Evolutionary conservation across 495 filamentous ascomycete species (phyloP).

Genomic region (Lasiosphaeria miniovina): DNA sequence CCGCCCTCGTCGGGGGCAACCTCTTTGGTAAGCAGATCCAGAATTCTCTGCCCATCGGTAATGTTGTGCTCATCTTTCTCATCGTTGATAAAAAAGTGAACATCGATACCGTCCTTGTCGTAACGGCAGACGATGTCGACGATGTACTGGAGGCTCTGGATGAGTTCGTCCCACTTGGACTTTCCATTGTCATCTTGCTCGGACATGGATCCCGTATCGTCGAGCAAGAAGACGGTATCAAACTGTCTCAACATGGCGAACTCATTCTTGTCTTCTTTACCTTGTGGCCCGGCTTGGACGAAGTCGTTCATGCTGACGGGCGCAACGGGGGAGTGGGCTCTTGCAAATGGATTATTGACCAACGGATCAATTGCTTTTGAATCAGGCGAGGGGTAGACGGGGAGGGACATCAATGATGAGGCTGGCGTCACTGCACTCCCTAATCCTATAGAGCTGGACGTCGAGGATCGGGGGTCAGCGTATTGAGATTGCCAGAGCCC

Average conservation of each 20-base stretch:
- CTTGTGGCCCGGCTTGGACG: background rate
- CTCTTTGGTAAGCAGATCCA: constrained; percentile 61
- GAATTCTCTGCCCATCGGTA: constrained; percentile 50
- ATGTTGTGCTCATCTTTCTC: constrained; percentile 39
- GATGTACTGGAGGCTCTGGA: constrained; percentile 64
- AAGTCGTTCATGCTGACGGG: constrained; percentile 3
- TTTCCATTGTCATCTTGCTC: constrained; percentile 26
- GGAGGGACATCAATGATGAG: no score
- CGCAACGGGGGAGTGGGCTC: background rate
- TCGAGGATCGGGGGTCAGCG: no score
- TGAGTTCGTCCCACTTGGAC: constrained; percentile 66
- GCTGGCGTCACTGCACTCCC: no score
- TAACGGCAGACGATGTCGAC: constrained; percentile 71
- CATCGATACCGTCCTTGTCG: constrained; percentile 77
- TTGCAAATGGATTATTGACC: background rate
- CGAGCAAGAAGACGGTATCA: constrained; percentile 80
- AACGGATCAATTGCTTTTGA: background rate
- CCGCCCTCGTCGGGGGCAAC: constrained; percentile 49
- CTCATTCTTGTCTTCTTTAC: constrained; percentile 40
- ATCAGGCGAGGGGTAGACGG: background rate
- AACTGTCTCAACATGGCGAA: constrained; percentile 69
- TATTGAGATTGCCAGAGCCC: no score
- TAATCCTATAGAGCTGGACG: no score
- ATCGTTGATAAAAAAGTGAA: constrained; percentile 75
- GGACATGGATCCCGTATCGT: constrained; percentile 83